phyloP scores from a whole-genome alignment of 371 early-diverging fungal species.

The Cokeromyces recurvatus region DNA sequence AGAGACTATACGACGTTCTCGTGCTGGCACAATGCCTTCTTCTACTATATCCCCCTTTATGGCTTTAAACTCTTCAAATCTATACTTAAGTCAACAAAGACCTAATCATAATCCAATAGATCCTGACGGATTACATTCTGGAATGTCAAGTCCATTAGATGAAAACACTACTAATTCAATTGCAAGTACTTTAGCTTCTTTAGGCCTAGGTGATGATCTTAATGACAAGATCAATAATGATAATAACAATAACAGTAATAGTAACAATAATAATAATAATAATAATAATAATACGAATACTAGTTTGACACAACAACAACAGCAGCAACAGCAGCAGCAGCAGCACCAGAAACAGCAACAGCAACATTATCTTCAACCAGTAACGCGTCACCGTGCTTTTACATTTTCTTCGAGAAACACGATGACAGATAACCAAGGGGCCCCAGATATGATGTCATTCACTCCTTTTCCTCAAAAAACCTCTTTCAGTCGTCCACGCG shows the following conservation, averaged over 20 bases:
- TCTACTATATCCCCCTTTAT: constrained; percentile 8
- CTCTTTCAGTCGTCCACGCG: constrained; percentile 22
- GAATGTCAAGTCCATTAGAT: constrained; percentile 15
- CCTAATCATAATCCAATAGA: not conserved
- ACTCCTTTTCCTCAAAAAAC: constrained; percentile 5
- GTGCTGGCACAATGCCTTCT: constrained; percentile 45
- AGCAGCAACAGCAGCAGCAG: too few relatives aligned
- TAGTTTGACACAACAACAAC: not conserved
- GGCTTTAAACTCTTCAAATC: not conserved
- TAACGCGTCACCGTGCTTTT: constrained; percentile 12
- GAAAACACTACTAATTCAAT: constrained; percentile 29
- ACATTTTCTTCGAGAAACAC: constrained; percentile 15
- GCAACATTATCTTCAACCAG: constrained; percentile 8
- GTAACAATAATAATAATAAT: not conserved
- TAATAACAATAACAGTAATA: not conserved
- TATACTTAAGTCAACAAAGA: constrained; percentile 6
- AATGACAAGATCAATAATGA: not conserved
- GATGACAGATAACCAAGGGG: not conserved
- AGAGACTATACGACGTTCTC: constrained; percentile 19
- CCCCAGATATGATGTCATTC: constrained; percentile 3
- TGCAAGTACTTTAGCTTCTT: constrained; percentile 42
- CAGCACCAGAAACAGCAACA: too few relatives aligned
- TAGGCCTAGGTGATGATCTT: constrained; percentile 40
- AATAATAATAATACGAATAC: not conserved
- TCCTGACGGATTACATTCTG: not conserved